Percentiles rank a stretch among this genome's conserved stretches.
Conservation (phyloP, 495 filamentous ascomycete genomes). For the Penicillium cinerascens region DNA sequence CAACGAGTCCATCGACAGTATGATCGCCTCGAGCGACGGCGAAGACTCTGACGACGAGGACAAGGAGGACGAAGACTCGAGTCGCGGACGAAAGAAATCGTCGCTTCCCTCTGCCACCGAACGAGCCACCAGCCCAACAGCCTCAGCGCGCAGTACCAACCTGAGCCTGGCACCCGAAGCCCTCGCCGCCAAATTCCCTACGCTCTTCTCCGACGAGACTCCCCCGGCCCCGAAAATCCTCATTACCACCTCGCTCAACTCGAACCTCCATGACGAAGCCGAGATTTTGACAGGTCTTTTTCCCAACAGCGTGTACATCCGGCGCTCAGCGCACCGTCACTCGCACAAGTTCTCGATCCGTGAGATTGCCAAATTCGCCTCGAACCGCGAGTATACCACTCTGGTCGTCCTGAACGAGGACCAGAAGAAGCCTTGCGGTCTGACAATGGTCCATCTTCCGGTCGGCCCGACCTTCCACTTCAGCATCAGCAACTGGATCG, state of each 20-base stretch:
- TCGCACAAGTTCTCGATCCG: conserved; percentile 82
- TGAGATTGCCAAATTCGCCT: conserved; percentile 84
- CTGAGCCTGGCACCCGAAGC: conserved; percentile 68
- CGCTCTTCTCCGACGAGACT: conserved; percentile 67
- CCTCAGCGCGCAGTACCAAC: conserved; percentile 67
- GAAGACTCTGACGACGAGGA: conserved; percentile 45
- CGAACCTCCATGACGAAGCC: conserved; percentile 78
- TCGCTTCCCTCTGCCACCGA: conserved; percentile 48
- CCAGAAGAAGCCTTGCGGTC: conserved; percentile 67
- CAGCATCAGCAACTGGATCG: conserved; percentile 77
- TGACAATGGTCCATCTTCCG: conserved; percentile 81
- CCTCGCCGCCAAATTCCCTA: conserved; percentile 71
- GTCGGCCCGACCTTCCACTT: conserved; percentile 86
- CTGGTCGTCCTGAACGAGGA: conserved; percentile 82
- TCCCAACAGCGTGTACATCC: conserved; percentile 84
- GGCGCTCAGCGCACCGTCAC: conserved; percentile 72
- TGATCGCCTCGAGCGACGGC: conserved; percentile 53
- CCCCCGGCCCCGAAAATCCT: conserved; percentile 69
- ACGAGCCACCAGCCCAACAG: conserved; percentile 52
- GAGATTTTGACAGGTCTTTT: conserved; percentile 73
- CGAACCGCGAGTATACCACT: conserved; percentile 73
- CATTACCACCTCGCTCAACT: conserved; percentile 83
- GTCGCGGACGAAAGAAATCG: conserved; percentile 33
- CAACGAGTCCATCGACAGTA: conserved; percentile 68
- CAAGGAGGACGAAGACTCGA: conserved; percentile 36